Percentiles rank a stretch among this genome's conserved stretches.
Conservation (phyloP, 2,329 filamentous ascomycete species). For the Cladophialophora bantiana region DNA sequence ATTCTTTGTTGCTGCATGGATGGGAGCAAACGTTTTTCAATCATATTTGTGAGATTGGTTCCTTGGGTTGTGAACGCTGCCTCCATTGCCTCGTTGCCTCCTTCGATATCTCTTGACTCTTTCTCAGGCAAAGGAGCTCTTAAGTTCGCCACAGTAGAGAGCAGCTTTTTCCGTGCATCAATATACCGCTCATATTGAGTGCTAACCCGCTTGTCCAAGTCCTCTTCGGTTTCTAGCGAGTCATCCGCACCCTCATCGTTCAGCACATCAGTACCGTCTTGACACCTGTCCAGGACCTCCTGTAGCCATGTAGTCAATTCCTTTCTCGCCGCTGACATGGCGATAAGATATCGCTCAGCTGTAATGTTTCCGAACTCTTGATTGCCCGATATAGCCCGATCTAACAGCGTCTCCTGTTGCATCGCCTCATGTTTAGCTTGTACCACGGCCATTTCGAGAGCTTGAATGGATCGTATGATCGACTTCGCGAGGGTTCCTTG, state of each 20-base stretch:
- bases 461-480: slow-evolving; percentile 18
- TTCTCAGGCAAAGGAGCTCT: slow-evolving; percentile 9
- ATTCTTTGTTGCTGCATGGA: slow-evolving; percentile 23
- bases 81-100: not conserved
- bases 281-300: slow-evolving; percentile 33
- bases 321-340: slow-evolving; percentile 27
- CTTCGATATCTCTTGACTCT: not conserved
- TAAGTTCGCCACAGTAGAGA: slow-evolving; percentile 18
- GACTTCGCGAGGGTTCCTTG: not conserved
- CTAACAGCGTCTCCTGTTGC: slow-evolving; percentile 20
- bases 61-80: not conserved
- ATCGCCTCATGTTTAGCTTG: slow-evolving; percentile 31
- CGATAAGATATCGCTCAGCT: slow-evolving; percentile 13
- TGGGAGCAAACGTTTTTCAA: slow-evolving; percentile 30
- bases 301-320: slow-evolving; percentile 37
- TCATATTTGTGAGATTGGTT: slow-evolving; percentile 11
- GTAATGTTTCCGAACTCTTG: not conserved
- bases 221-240: not conserved
- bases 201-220: slow-evolving; percentile 25
- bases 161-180: slow-evolving; percentile 28
- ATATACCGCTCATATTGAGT: slow-evolving; percentile 36
- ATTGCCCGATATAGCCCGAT: slow-evolving; percentile 12
- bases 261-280: slow-evolving; percentile 1
- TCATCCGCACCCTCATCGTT: not conserved
- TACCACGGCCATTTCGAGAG: slow-evolving; percentile 37